Percentiles rank a stretch among this genome's conserved stretches.
Conservation (phyloP, 768 basidiomycete genomes). For the Myochromella boudieri region DNA sequence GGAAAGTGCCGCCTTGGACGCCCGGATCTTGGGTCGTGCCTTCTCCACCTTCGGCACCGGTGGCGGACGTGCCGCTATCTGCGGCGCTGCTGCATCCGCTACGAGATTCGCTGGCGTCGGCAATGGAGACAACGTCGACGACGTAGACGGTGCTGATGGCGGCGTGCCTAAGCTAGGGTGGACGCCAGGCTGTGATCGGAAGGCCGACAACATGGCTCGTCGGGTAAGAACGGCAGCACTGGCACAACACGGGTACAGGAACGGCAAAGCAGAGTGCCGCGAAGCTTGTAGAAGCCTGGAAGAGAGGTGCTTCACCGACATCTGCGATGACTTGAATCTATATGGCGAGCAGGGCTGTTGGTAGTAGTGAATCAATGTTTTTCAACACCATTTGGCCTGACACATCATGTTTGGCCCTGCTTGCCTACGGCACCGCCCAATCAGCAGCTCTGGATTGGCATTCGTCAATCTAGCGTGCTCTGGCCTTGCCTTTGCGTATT, state of each 20-base stretch:
- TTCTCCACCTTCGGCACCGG: constrained; percentile 65
- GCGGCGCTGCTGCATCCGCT: constrained; percentile 65
- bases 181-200: constrained; percentile 36
- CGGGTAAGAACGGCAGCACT: constrained; percentile 38
- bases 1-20: constrained; percentile 75
- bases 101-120: constrained; percentile 47
- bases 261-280: constrained; percentile 30
- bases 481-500: background rate
- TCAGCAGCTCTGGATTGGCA: constrained; percentile 16
- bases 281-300: constrained; percentile 28
- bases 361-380: background rate
- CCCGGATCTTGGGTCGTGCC: constrained; percentile 61
- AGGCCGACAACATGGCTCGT: constrained; percentile 69
- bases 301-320: too few relatives aligned
- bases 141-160: constrained; percentile 2
- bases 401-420: constrained; percentile 14
- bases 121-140: constrained; percentile 18
- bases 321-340: constrained; percentile 26
- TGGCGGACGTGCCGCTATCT: constrained; percentile 71
- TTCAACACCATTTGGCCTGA: constrained; percentile 12
- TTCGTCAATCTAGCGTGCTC: background rate
- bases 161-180: background rate
- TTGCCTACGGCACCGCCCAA: constrained; percentile 13
- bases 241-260: constrained; percentile 31
- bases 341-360: background rate